Percentiles rank a stretch among this genome's conserved stretches.
Evolutionary conservation across 768 basidiomycete genomes (phyloP).

Genomic region (Baorangia bicolor): DNA sequence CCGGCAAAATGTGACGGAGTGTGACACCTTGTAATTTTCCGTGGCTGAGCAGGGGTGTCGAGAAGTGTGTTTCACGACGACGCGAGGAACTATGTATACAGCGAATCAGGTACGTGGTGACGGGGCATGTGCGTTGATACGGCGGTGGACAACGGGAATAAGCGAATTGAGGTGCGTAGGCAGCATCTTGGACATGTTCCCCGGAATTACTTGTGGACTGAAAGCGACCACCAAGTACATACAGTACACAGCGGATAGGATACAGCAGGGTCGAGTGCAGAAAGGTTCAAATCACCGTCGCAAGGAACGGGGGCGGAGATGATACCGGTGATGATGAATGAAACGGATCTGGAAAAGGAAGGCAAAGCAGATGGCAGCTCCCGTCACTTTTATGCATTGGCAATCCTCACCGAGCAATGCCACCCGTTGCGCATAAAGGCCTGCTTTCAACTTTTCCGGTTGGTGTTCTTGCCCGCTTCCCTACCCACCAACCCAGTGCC

Average conservation of each 20-base stretch:
- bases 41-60: background rate
- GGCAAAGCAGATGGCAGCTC: background rate
- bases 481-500: background rate
- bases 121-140: background rate
- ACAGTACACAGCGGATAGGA: no score
- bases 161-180: background rate
- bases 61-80: background rate
- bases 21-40: no score
- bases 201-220: no score
- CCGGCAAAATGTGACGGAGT: no score
- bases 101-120: background rate
- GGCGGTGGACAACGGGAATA: background rate
- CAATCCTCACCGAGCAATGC: background rate
- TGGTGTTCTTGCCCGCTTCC: background rate
- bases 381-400: background rate
- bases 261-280: background rate
- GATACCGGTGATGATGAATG: background rate
- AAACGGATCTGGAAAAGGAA: background rate
- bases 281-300: conserved; percentile 7
- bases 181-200: background rate
- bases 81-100: background rate
- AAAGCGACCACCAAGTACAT: background rate
- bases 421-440: conserved; percentile 12
- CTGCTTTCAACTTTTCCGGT: background rate
- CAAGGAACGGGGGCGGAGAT: background rate